Base-by-base conservation (phyloP, 2,329 filamentous ascomycete genomes). In the Claviceps sorghi region DNA sequence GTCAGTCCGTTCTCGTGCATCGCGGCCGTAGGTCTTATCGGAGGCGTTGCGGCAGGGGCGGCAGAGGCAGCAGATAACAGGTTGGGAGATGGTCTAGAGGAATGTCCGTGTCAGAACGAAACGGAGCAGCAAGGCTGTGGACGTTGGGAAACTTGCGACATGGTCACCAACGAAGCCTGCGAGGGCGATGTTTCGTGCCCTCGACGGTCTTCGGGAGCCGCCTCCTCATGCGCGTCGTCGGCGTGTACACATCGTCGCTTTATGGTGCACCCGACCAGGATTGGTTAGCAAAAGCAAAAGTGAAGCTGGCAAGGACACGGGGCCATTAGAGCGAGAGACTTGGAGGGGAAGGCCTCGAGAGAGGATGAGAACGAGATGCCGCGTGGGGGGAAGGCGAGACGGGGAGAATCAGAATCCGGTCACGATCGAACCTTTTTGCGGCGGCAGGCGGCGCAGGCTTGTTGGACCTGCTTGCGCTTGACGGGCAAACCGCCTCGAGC, bases 391-490 rank as follows among this genome's bases (percentile, higher is more conserved):
- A 41, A 7, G n/a, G 17, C 17, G 44, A 15, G 29, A 32, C 22
- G 2, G 34, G 2, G 34, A 36, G 34, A 11, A 36, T 13, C 4
- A 36, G 34, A 11, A 36, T 13, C 4, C 34, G 13, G 34, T 6
- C 19, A 34, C 5, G 50, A 26, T 22, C 61, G 47, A 49, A 76
- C 75, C 69, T 80, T 80, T 55, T 74, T 74, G 48, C 71, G 73
- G 4, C 78, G 73, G 57, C 79, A 82, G 2, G 67, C 64, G 0
- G 70, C 67, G 56, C 79, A 82, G 4, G 79, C 79, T 32, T 80
- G 77, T 53, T 73, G 71, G 22, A 79, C 76, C 59, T 82, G 79
- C 57, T 78, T 78, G 49, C 78, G 68, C 65, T 82, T 82, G 52
- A 78, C 67, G 4, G 77, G 77, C 53, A 80, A 64, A 19, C 77